Base-by-base conservation (phyloP, 2,329 filamentous ascomycete species). In the Lecanosticta acicola region DNA sequence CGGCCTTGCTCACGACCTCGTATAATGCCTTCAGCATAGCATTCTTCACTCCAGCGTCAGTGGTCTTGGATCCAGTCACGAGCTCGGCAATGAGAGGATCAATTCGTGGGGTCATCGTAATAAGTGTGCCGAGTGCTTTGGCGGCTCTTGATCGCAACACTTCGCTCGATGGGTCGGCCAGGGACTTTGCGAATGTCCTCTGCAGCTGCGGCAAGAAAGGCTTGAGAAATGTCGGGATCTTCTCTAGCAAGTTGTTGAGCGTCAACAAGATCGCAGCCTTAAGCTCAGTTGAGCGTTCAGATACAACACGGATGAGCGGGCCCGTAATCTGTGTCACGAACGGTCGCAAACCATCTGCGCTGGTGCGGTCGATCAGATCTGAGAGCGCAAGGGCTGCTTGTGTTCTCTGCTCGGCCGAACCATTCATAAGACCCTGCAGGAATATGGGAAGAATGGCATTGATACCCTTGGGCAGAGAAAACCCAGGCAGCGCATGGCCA, bases 301-400 rank as follows among this genome's bases (percentile, higher is more conserved):
- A 96, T 14, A 98, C 90, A 17, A 97, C 91, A 78, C 93, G 87
- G 67, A 98, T 98, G 43, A 98, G 79, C 17, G 94, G 93, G 64
- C 93, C 93, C 3, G 94, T 97, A 58, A 98, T 96, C 63, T 96
- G 90, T 21, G 91, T 96, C 49, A 98, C 93, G 61, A 94, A 97
- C 5, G 90, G 88, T 68, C 93, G 94, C 52, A 98, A 74, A 16
- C 90, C 83, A 48, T 89, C 84, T 56, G 88, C 81, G 66, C 84
- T 91, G 19, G 93, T 94, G 47, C 93, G 83, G 70, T 97, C 93
- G 54, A 97, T 85, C 56, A 98, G 86, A 64, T 98, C 94, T 2
- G 90, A 94, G 57, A 98, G 94, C 46, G 87, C 93, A 52, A 97
- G 76, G 37, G 94, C 93, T 47, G 93, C 83, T 65, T 94, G 87